Evolutionary conservation across 2,329 filamentous ascomycete genomes (phyloP).

Genomic region (Pseudopyricularia javanii): DNA sequence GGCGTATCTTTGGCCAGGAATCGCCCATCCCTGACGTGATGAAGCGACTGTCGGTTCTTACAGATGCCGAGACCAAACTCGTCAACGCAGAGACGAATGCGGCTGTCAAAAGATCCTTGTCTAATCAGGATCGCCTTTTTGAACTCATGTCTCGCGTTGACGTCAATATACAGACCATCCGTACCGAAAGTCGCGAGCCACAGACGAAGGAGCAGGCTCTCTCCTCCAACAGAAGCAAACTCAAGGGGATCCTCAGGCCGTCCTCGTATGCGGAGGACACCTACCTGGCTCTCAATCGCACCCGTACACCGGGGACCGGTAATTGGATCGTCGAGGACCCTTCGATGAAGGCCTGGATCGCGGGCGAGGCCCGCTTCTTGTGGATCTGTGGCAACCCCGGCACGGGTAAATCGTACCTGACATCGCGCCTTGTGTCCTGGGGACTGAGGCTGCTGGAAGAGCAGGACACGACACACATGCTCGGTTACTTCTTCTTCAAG

Average conservation of each 20-base stretch:
- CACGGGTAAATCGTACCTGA: conserved; percentile 2
- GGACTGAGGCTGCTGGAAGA: background rate
- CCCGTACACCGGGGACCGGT: background rate
- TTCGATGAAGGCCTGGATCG: background rate
- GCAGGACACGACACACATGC: background rate
- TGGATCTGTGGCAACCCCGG: conserved; percentile 3
- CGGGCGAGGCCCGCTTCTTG: background rate
- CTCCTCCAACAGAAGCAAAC: background rate
- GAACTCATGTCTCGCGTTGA: conserved; percentile 1
- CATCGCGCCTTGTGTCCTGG: conserved; percentile 1
- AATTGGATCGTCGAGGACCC: conserved; percentile 2
- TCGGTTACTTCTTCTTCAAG: conserved; percentile 3
- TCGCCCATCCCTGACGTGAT: background rate
- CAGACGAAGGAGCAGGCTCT: conserved; percentile 1
- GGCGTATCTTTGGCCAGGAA: background rate
- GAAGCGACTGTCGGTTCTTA: background rate
- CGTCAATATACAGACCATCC: conserved; percentile 1
- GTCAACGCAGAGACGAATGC: conserved; percentile 2
- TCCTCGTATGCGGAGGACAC: conserved; percentile 1
- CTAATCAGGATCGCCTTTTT: background rate
- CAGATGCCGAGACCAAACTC: background rate
- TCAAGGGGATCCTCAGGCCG: background rate
- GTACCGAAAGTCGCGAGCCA: background rate
- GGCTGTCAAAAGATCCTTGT: background rate
- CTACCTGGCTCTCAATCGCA: background rate